Evolutionary conservation across 345 rosid genomes (phyloP).

Genomic region (Aurinia saxatilis): DNA sequence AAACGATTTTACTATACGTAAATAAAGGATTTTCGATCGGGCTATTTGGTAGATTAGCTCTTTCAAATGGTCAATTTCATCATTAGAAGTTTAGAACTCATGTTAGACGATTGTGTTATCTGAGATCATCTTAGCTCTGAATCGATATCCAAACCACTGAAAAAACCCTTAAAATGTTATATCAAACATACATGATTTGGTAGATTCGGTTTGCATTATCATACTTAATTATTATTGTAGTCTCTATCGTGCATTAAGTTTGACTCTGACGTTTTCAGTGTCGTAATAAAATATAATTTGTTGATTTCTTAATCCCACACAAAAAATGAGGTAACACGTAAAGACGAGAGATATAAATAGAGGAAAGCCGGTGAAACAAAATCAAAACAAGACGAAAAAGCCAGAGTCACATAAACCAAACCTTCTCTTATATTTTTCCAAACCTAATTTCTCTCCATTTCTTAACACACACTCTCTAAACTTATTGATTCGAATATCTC

Average conservation of each 20-base stretch:
- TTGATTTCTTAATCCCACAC: neutral
- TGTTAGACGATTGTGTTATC: no score
- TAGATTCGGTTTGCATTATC: neutral
- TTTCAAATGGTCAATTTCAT: no score
- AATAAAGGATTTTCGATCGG: no score
- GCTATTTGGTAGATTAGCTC: no score
- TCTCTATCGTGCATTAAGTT: neutral
- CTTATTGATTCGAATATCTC: no score
- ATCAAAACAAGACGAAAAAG: neutral
- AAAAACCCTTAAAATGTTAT: no score
- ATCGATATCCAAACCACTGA: no score
- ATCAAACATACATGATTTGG: neutral
- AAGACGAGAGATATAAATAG: neutral
- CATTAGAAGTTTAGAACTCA: no score
- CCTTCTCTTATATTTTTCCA: neutral
- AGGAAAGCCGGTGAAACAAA: neutral
- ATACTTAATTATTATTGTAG: no score
- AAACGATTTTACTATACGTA: no score
- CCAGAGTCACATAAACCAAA: neutral
- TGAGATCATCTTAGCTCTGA: no score
- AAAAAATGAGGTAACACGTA: neutral
- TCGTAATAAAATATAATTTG: neutral
- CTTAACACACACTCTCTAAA: neutral
- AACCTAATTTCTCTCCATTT: neutral
- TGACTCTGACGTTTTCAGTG: conserved; percentile 20